Evolutionary conservation across 2,329 filamentous ascomycete genomes (phyloP).

Genomic region (Botryotinia globosa): DNA sequence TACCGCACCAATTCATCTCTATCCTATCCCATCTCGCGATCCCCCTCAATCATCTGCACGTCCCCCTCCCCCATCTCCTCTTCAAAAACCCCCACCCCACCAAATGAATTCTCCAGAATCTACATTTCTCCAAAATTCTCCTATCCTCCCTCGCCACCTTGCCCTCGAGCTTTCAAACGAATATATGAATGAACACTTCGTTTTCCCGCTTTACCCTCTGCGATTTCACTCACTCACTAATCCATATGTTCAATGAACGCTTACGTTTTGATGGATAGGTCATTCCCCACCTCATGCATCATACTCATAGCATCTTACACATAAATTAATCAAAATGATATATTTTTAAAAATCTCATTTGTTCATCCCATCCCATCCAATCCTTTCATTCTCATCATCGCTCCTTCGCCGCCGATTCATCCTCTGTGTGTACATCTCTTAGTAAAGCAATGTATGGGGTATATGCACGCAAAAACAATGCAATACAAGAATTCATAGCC

Average conservation of each 20-base stretch:
- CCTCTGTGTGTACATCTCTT: not conserved
- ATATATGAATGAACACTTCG: not conserved
- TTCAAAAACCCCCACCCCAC: not conserved
- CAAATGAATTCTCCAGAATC: not conserved
- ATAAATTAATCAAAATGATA: not conserved
- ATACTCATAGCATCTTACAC: not conserved
- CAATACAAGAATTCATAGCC: slow-evolving; percentile 1
- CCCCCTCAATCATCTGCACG: not conserved
- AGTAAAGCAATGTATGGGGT: not conserved
- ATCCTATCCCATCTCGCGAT: not conserved
- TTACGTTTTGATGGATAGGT: not conserved
- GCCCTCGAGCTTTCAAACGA: not conserved
- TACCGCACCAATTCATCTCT: not conserved
- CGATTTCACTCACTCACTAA: not conserved
- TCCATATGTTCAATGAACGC: not conserved
- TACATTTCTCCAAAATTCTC: not conserved
- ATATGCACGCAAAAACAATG: not conserved
- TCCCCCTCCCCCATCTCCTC: not conserved
- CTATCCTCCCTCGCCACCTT: not conserved
- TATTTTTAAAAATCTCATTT: not conserved
- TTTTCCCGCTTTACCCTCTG: not conserved
- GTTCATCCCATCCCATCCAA: not conserved
- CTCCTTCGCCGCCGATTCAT: not conserved
- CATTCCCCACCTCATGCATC: not conserved
- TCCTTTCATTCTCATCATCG: not conserved